Base-by-base conservation (phyloP, 148 eudicot species). In the Vaccinium corymbosum region DNA sequence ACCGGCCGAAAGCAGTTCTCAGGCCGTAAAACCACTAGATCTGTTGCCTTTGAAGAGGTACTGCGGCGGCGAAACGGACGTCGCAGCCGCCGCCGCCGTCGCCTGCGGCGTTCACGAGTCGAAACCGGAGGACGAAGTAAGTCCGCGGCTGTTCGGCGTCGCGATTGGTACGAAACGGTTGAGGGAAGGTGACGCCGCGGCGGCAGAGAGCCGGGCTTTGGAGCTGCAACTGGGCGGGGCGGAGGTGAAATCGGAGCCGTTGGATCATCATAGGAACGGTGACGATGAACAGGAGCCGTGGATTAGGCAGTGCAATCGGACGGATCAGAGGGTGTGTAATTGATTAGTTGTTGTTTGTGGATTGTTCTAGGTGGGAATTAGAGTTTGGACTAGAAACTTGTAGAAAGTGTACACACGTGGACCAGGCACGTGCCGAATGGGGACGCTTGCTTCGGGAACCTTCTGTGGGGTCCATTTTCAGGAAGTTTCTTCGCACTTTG, bases 201-300 rank as follows among this genome's bases (percentile, higher is more conserved):
- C 71, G 89, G 92, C 81, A 66, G 82, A 85, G 20, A 84, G 78
- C 15, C 82, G 85, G 76, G 88, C 84, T 32, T 86, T 92, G 88
- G 86, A 89, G 84, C 85, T 88, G 51, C 89, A 87, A 79, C 92
- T 84, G 42, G 89, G 91, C 0, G 94, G 87, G 16, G 10, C 48
- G 5, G 89, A 86, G 42, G 84, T 94, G 50, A 95, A 94, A 90
- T 85, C 90, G 6, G 98, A 95, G 90, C 94, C 95, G 88, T 86
- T 78, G 62, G 93, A 92, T 87, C 82, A 50, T 87, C 82, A 50
- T 1, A 76, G 32, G 27, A 78, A 73, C 62, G 89, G 85, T 52
- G 87, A 81, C 22, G 46, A 84, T 17, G 83, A 86, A 79, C 73
- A 86, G 3, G 88, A 82, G 35, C 27, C 76, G 4, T 93, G 92